Evolutionary conservation across 208 protist genomes (phyloP).

Genomic region (Trypanosoma melophagium): DNA sequence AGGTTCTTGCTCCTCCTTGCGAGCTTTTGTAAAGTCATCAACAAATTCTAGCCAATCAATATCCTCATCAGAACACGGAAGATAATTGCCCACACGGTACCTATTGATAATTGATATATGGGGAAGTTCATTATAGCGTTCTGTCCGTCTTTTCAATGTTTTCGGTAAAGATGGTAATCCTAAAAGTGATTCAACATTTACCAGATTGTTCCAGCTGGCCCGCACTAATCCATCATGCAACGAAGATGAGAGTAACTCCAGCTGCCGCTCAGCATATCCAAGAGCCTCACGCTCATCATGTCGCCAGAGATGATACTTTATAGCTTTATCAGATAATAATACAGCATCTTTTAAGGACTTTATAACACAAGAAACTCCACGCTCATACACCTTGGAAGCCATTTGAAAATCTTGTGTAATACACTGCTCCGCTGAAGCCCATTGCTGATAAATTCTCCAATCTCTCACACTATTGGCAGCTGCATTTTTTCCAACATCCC

Average conservation of each 20-base stretch:
- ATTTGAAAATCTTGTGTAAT: constrained; percentile 57
- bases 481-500: constrained; percentile 61
- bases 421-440: constrained; percentile 51
- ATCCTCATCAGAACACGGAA: constrained; percentile 52
- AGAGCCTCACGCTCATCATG: constrained; percentile 66
- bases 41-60: constrained; percentile 56
- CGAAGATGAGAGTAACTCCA: constrained; percentile 55
- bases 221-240: constrained; percentile 39
- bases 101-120: constrained; percentile 44
- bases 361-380: constrained; percentile 67
- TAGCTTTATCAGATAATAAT: constrained; percentile 59
- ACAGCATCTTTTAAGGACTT: constrained; percentile 48
- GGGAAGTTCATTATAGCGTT: constrained; percentile 39
- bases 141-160: constrained; percentile 41
- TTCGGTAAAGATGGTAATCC: constrained; percentile 64
- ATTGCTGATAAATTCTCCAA: constrained; percentile 85
- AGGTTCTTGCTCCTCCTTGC: constrained; percentile 52
- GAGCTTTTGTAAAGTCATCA: constrained; percentile 50
- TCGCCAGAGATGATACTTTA: constrained; percentile 65
- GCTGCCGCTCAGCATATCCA: constrained; percentile 73
- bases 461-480: constrained; percentile 53
- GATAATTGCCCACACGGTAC: constrained; percentile 72
- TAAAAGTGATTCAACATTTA: constrained; percentile 50
- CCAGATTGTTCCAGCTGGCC: constrained; percentile 72
- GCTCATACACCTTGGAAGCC: constrained; percentile 72